Percentiles rank a stretch among this genome's conserved stretches.
phyloP scores from a whole-genome alignment of 331 rosid genomes.

The Quercus lobata region DNA sequence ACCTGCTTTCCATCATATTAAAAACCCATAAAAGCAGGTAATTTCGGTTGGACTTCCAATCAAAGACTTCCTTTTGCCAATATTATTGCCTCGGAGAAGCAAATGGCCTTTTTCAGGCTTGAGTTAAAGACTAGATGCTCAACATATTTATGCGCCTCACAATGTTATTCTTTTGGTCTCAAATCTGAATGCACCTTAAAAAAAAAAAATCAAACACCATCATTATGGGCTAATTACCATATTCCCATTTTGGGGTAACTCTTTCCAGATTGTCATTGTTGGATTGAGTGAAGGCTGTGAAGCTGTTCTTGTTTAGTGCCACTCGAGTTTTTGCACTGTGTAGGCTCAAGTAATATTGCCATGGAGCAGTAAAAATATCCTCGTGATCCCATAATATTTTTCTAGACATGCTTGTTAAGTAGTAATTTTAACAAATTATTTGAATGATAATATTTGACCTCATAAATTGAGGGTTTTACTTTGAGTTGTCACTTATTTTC shows the following conservation, averaged over 20 bases:
- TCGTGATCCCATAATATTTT: too few species aligned
- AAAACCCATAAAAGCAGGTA: neutral
- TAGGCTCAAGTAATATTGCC: too few species aligned
- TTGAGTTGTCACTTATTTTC: too few species aligned
- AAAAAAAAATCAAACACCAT: neutral
- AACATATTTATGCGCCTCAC: neutral
- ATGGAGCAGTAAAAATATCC: too few species aligned
- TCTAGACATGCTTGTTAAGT: too few species aligned
- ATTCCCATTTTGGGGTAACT: neutral
- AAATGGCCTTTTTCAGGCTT: conserved; percentile 4
- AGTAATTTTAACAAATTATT: too few species aligned
- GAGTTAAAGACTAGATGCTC: conserved; percentile 3
- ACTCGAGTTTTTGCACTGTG: too few species aligned
- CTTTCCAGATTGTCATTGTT: too few species aligned
- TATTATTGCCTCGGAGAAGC: neutral
- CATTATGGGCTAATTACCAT: conserved; percentile 8
- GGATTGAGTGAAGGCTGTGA: neutral
- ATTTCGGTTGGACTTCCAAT: neutral
- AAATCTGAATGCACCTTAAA: neutral
- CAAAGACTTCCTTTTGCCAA: neutral
- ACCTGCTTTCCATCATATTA: neutral
- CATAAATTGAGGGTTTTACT: too few species aligned
- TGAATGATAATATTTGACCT: too few species aligned
- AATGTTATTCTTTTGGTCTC: neutral
- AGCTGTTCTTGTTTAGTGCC: neutral